Conservation (phyloP, 192 early-diverging fungal species). For the Coemansia sp. region DNA sequence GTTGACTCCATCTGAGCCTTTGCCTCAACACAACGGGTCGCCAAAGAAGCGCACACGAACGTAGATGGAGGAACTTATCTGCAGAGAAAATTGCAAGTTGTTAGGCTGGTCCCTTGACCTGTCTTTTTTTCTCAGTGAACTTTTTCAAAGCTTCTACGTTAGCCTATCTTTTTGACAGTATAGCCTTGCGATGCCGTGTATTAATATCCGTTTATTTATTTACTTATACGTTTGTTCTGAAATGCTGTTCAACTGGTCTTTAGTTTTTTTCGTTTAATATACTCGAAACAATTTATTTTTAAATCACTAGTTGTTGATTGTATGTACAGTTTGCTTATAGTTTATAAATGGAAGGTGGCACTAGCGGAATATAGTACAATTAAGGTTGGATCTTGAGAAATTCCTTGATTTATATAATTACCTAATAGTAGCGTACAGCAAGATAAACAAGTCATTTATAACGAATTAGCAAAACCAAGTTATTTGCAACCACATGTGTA, state of each 20-base stretch:
- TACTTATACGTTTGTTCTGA: not conserved
- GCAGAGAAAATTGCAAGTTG: not conserved
- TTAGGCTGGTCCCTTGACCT: not conserved
- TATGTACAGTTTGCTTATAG: no score
- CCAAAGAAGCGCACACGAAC: slow-evolving; percentile 25
- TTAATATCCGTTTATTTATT: not conserved
- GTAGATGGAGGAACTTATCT: not conserved
- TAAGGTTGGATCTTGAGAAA: no score
- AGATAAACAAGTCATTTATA: not conserved
- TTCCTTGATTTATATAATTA: no score
- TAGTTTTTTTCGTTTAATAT: not conserved
- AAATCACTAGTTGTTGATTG: no score
- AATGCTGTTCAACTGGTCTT: not conserved
- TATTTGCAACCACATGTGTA: no score
- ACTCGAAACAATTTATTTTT: not conserved
- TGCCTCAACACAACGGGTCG: not conserved
- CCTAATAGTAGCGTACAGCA: not conserved
- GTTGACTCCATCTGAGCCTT: slow-evolving; percentile 2
- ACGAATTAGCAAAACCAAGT: not conserved
- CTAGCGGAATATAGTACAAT: no score
- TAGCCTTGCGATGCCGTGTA: not conserved
- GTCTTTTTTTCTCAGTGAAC: not conserved
- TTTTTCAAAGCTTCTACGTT: no score
- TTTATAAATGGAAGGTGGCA: no score
- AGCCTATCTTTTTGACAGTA: no score